These are phyloP conservation scores for Eutreptiella sp. DNA, from an alignment of 208 protist genomes.

Conservation along the genomic window DNA sequence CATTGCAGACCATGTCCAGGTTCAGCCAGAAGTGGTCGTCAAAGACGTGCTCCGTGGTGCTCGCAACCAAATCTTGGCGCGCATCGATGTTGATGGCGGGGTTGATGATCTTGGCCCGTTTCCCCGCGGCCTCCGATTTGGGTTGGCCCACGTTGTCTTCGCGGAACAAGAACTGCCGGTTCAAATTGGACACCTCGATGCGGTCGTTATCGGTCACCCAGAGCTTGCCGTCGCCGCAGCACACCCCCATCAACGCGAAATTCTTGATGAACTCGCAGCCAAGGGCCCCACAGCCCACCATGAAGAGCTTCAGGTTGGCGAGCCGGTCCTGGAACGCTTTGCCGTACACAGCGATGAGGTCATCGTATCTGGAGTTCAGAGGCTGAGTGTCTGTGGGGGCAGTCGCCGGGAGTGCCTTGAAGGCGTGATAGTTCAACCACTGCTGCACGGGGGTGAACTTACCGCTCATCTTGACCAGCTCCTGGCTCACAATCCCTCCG, in stretches of 20 bases:
- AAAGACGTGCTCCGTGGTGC: slow-evolving; percentile 52
- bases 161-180: slow-evolving; percentile 54
- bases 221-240: slow-evolving; percentile 17
- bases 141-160: slow-evolving; percentile 40
- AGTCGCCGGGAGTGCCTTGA: slow-evolving; percentile 26
- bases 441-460: slow-evolving; percentile 42
- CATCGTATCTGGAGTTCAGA: slow-evolving; percentile 32
- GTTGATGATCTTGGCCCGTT: slow-evolving; percentile 36
- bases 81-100: slow-evolving; percentile 14
- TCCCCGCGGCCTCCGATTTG: slow-evolving; percentile 29
- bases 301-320: slow-evolving; percentile 33
- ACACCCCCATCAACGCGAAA: slow-evolving; percentile 50
- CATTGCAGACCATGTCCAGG: slow-evolving; percentile 45
- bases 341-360: slow-evolving; percentile 44
- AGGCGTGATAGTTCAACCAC: slow-evolving; percentile 34
- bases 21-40: slow-evolving; percentile 41
- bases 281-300: slow-evolving; percentile 50
- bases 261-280: slow-evolving; percentile 56
- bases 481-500: slow-evolving; percentile 52
- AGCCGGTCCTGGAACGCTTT: slow-evolving; percentile 37
- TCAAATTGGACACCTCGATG: slow-evolving; percentile 58
- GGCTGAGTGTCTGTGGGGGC: background rate
- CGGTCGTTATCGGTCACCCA: slow-evolving; percentile 50
- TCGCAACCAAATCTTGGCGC: slow-evolving; percentile 34
- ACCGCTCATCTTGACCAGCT: slow-evolving; percentile 46